Percentiles rank a stretch among this genome's conserved stretches.
Evolutionary conservation across 306 rosid species (phyloP).

Genomic region (Urtica urens): DNA sequence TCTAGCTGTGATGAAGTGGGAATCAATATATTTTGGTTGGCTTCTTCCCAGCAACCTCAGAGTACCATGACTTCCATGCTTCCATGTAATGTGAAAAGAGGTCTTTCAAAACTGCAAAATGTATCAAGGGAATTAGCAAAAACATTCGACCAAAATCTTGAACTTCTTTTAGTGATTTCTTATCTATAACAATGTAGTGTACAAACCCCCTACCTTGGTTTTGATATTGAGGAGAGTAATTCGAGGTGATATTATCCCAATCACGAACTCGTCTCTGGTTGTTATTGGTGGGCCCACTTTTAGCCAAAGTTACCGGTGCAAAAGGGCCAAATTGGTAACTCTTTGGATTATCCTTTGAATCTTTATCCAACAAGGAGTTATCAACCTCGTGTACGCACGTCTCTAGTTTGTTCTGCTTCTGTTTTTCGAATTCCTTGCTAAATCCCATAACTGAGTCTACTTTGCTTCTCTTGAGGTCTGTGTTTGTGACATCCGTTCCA

Average conservation of each 20-base stretch:
- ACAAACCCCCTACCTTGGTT: conserved; percentile 53
- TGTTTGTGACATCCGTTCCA: conserved; percentile 68
- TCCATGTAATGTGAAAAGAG: conserved; percentile 81
- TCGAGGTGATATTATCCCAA: conserved; percentile 51
- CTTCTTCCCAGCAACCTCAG: conserved; percentile 60
- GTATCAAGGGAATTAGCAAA: background rate
- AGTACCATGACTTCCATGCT: conserved; percentile 84
- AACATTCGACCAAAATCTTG: background rate
- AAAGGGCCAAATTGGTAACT: conserved; percentile 82
- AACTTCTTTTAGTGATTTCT: background rate
- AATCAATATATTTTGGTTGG: conserved; percentile 36
- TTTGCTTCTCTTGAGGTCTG: conserved; percentile 36
- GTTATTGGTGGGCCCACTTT: conserved; percentile 24
- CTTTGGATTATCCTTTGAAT: conserved; percentile 24
- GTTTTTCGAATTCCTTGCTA: conserved; percentile 18
- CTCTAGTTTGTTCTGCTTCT: conserved; percentile 19
- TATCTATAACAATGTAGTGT: background rate
- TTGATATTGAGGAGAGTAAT: conserved; percentile 62
- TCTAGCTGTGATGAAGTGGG: background rate
- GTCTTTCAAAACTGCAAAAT: conserved; percentile 60
- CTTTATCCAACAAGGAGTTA: conserved; percentile 25
- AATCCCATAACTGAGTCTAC: conserved; percentile 22
- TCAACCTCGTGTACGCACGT: conserved; percentile 16
- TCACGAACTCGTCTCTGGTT: conserved; percentile 35
- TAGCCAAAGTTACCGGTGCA: conserved; percentile 48